A percentile compares a stretch with the other conserved stretches of the same genome.
Conservation (phyloP, 805 yeast genomes). For the Candida tammaniensis region DNA sequence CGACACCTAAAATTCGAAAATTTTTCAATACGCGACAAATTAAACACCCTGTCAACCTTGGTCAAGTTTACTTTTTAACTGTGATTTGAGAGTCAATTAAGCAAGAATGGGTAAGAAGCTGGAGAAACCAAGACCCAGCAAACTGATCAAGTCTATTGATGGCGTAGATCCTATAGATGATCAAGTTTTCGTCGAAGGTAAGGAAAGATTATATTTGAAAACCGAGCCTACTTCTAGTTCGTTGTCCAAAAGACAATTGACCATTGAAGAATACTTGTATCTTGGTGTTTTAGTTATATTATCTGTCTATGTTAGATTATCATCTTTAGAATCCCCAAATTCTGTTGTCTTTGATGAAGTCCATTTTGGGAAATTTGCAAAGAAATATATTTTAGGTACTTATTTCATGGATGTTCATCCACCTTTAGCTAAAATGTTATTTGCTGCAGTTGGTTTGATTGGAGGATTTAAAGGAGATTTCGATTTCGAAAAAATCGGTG, state of each 20-base stretch:
- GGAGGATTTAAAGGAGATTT: constrained; percentile 76
- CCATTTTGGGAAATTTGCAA: constrained; percentile 95
- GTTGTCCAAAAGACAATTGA: constrained; percentile 37
- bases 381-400: constrained; percentile 64
- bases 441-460: constrained; percentile 63
- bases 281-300: constrained; percentile 41
- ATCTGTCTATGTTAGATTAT: constrained; percentile 59
- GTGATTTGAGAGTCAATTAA: too few relatives aligned
- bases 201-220: constrained; percentile 47
- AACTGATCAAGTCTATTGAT: too few relatives aligned
- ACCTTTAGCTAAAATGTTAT: constrained; percentile 74
- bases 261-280: constrained; percentile 25
- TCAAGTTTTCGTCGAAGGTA: constrained; percentile 8
- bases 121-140: neutral
- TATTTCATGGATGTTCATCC: constrained; percentile 79
- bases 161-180: constrained; percentile 8
- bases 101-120: neutral
- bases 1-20: too few relatives aligned
- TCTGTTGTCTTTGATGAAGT: constrained; percentile 92
- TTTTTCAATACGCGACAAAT: too few relatives aligned
- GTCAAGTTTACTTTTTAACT: too few relatives aligned
- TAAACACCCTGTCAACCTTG: too few relatives aligned
- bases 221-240: constrained; percentile 33
- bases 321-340: constrained; percentile 61
- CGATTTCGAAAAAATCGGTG: constrained; percentile 64